These are phyloP conservation scores for Phytophthora vignae DNA, from an alignment of 352 stramenopile genomes.

Conservation along the genomic window DNA sequence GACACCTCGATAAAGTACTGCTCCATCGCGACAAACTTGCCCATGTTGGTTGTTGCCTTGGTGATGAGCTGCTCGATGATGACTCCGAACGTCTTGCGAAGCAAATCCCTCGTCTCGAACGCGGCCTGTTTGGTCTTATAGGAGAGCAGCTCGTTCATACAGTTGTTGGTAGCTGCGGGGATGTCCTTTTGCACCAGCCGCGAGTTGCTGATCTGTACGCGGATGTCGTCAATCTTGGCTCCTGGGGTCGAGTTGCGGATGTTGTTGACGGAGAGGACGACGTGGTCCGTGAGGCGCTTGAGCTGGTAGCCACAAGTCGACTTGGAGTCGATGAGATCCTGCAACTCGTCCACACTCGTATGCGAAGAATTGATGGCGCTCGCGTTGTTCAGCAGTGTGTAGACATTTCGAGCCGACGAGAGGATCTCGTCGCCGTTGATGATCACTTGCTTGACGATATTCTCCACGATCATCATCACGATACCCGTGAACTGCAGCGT, in stretches of 20 bases:
- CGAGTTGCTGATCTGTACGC: slow-evolving; percentile 27
- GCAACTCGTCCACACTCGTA: slow-evolving; percentile 21
- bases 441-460: slow-evolving; percentile 29
- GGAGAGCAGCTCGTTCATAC: slow-evolving; percentile 29
- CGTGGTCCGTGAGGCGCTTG: slow-evolving; percentile 31
- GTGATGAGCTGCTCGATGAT: slow-evolving; percentile 34
- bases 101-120: slow-evolving; percentile 33
- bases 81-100: slow-evolving; percentile 32
- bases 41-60: slow-evolving; percentile 22
- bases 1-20: slow-evolving; percentile 25
- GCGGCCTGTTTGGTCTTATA: slow-evolving; percentile 29
- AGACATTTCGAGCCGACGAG: slow-evolving; percentile 24
- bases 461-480: slow-evolving; percentile 33
- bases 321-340: slow-evolving; percentile 28
- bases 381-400: slow-evolving; percentile 15
- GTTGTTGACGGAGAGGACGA: slow-evolving; percentile 21
- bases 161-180: slow-evolving; percentile 30
- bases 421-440: slow-evolving; percentile 31
- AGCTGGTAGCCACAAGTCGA: slow-evolving; percentile 31
- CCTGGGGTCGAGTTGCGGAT: slow-evolving; percentile 15
- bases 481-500: slow-evolving; percentile 23
- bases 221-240: slow-evolving; percentile 20
- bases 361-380: slow-evolving; percentile 12
- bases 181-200: slow-evolving; percentile 25
- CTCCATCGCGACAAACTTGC: slow-evolving; percentile 9